These are phyloP conservation scores for Ricinus communis DNA, from an alignment of 345 rosid genomes.

Conservation along the genomic window DNA sequence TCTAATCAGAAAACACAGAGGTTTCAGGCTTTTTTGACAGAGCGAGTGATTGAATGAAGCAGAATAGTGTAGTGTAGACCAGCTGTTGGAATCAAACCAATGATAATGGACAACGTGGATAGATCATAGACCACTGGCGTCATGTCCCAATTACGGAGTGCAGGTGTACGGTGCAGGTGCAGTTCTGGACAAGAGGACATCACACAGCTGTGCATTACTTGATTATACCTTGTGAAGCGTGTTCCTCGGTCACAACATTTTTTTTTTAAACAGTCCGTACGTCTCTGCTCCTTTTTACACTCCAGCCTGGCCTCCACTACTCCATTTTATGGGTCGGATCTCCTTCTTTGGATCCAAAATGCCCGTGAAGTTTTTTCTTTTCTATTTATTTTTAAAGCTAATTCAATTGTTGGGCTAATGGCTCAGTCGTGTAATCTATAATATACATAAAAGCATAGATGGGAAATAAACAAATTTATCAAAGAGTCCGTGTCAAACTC, in stretches of 20 bases:
- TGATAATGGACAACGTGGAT: conserved; percentile 1
- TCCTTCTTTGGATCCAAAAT: no score
- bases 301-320: conserved; percentile 31
- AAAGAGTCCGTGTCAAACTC: no score
- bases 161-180: conserved; percentile 30
- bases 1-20: neutral
- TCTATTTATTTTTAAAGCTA: no score
- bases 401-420: no score
- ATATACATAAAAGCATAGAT: no score
- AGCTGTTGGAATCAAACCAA: conserved; percentile 11
- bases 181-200: neutral
- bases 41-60: neutral
- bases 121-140: neutral
- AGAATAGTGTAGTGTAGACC: neutral
- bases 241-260: conserved; percentile 24
- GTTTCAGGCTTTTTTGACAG: neutral
- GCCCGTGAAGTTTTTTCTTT: no score
- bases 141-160: neutral
- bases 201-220: conserved; percentile 11
- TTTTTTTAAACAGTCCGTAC: conserved; percentile 21
- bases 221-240: conserved; percentile 26
- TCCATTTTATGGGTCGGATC: neutral
- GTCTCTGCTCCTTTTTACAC: neutral
- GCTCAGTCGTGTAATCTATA: no score
- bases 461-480: no score